Evolutionary conservation across 495 filamentous ascomycete genomes (phyloP).

Genomic region (Aspergillus olivimuriae): DNA sequence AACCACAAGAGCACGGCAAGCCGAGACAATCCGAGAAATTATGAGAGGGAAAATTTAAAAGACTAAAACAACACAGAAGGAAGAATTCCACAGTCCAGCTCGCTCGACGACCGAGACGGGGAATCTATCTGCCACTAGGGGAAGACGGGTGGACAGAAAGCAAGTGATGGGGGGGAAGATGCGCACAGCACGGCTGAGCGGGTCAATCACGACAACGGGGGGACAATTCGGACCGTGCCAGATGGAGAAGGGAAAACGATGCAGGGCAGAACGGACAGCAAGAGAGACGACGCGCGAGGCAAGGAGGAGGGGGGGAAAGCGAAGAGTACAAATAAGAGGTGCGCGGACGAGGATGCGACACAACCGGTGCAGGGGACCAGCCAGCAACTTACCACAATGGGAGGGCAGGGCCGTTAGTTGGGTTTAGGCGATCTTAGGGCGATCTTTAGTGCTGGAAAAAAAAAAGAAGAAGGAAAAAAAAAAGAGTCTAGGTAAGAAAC

Average conservation of each 20-base stretch:
- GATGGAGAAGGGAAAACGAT: constrained; percentile 19
- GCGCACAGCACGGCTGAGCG: constrained; percentile 31
- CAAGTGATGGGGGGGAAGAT: constrained; percentile 8
- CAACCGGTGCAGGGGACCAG: constrained; percentile 11
- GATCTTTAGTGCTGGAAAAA: constrained; percentile 3
- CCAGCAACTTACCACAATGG: constrained; percentile 17
- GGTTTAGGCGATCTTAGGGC: constrained; percentile 7
- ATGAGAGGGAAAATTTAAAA: constrained; percentile 1
- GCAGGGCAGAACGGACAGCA: too few species aligned
- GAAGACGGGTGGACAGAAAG: constrained; percentile 12
- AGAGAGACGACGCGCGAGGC: too few species aligned
- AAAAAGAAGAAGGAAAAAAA: not conserved
- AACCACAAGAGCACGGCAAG: constrained; percentile 1
- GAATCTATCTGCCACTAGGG: too few species aligned
- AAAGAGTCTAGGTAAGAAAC: too few species aligned
- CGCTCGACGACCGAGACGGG: too few species aligned
- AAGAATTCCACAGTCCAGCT: not conserved
- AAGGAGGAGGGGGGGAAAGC: constrained; percentile 10
- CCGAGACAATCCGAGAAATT: too few species aligned
- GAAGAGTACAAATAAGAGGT: constrained; percentile 8
- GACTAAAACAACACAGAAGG: constrained; percentile 1
- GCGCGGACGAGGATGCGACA: constrained; percentile 11
- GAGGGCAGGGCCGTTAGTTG: constrained; percentile 19
- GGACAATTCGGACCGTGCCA: constrained; percentile 7
- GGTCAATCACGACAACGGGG: constrained; percentile 13